Evolutionary conservation across 73 alveolate genomes (phyloP).

Genomic region (Paramecium sexaurelia): DNA sequence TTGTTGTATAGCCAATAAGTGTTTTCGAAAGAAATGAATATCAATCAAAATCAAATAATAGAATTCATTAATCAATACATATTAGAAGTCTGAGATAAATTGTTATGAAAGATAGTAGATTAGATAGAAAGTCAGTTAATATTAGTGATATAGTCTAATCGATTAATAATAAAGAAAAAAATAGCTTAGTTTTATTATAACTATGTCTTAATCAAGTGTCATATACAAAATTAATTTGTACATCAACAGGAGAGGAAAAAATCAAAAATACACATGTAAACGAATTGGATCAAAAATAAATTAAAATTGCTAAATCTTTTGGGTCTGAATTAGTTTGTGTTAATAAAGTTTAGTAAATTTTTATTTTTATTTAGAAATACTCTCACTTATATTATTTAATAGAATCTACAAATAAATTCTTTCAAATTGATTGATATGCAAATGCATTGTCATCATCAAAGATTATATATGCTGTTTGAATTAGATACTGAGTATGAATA

Average conservation of each 20-base stretch:
- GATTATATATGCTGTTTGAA: slow-evolving; percentile 34
- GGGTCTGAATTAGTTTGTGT: slow-evolving; percentile 9
- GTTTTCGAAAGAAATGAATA: background rate
- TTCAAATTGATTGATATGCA: background rate
- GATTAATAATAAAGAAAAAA: background rate
- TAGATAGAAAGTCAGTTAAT: background rate
- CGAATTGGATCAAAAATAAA: background rate
- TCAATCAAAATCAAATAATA: background rate
- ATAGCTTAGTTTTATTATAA: background rate
- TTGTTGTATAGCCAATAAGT: background rate
- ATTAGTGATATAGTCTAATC: background rate
- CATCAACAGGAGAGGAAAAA: background rate
- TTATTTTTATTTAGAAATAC: background rate
- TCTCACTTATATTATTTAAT: background rate
- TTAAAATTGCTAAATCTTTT: background rate
- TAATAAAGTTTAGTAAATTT: background rate
- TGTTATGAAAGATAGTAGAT: background rate
- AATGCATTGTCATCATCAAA: background rate
- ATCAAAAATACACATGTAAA: background rate
- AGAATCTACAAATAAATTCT: background rate
- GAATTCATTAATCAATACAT: background rate
- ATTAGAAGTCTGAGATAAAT: background rate
- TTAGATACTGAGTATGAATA: background rate
- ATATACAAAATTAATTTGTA: background rate
- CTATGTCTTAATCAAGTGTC: background rate